Evolutionary conservation across 805 yeast species (phyloP).

Genomic region (Metschnikowia drakensbergensis): DNA sequence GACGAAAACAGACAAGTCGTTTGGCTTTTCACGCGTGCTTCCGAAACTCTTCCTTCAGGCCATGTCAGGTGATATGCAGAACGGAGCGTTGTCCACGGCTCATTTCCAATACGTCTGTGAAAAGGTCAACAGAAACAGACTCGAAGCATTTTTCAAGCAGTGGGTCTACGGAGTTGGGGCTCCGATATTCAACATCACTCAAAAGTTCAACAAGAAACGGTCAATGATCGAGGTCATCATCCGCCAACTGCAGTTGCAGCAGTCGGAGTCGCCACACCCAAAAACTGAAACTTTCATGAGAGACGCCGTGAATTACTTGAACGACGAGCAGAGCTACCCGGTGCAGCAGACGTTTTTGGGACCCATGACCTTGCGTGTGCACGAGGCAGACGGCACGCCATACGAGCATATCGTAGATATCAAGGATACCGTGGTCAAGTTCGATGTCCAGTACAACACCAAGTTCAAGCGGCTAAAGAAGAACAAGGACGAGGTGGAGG

Average conservation of each 20-base stretch:
- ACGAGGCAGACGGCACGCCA: slow-evolving; percentile 98
- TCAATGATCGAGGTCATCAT: slow-evolving; percentile 94
- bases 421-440: slow-evolving; percentile 76
- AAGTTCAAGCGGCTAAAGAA: slow-evolving; percentile 81
- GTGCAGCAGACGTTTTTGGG: slow-evolving; percentile 70
- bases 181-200: slow-evolving; percentile 85
- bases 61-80: slow-evolving; percentile 87
- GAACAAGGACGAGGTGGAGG: slow-evolving; percentile 42
- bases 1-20: slow-evolving; percentile 93
- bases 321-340: slow-evolving; percentile 38
- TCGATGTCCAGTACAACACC: slow-evolving; percentile 94
- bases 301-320: slow-evolving; percentile 42
- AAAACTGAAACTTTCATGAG: slow-evolving; percentile 41
- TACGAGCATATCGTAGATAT: slow-evolving; percentile 95
- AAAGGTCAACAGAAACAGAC: slow-evolving; percentile 80
- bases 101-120: slow-evolving; percentile 95
- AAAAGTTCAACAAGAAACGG: slow-evolving; percentile 87
- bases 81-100: slow-evolving; percentile 69
- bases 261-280: slow-evolving; percentile 39
- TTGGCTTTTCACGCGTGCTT: slow-evolving; percentile 85
- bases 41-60: slow-evolving; percentile 91
- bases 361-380: slow-evolving; percentile 94
- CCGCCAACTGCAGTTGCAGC: slow-evolving; percentile 78
- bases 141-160: slow-evolving; percentile 82
- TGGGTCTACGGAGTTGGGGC: slow-evolving; percentile 91